phyloP scores from a whole-genome alignment of 2,329 filamentous ascomycete genomes.

The Aspergillus sp. region DNA sequence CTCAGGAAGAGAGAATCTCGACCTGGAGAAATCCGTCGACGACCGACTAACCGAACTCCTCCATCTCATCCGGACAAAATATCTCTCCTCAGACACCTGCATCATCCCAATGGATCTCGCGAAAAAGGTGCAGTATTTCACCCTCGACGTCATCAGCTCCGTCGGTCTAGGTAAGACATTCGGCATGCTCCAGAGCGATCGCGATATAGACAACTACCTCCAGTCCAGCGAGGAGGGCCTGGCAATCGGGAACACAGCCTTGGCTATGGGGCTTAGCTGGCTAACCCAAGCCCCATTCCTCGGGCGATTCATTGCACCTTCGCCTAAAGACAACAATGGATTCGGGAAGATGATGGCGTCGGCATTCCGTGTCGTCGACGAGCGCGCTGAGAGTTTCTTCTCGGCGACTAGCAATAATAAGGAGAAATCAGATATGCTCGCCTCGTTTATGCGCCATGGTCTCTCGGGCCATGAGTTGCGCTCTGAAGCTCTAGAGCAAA shows the following conservation, averaged over 20 bases:
- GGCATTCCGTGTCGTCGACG: background rate
- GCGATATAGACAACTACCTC: background rate
- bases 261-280: background rate
- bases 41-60: too few species aligned
- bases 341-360: background rate
- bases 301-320: background rate
- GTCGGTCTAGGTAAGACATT: background rate
- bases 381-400: background rate
- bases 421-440: background rate
- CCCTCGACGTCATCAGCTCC: background rate
- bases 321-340: background rate
- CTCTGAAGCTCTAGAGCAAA: background rate
- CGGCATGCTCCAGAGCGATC: background rate
- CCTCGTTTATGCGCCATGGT: background rate
- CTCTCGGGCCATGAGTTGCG: background rate
- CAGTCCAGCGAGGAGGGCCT: background rate
- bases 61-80: too few species aligned
- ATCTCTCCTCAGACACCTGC: too few species aligned
- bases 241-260: background rate
- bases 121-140: background rate
- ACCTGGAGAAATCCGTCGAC: too few species aligned
- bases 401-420: background rate
- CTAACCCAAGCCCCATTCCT: background rate
- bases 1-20: too few species aligned
- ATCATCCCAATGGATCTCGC: background rate